Conservation (phyloP, 2,329 filamentous ascomycete genomes). For the Nemania sp. region DNA sequence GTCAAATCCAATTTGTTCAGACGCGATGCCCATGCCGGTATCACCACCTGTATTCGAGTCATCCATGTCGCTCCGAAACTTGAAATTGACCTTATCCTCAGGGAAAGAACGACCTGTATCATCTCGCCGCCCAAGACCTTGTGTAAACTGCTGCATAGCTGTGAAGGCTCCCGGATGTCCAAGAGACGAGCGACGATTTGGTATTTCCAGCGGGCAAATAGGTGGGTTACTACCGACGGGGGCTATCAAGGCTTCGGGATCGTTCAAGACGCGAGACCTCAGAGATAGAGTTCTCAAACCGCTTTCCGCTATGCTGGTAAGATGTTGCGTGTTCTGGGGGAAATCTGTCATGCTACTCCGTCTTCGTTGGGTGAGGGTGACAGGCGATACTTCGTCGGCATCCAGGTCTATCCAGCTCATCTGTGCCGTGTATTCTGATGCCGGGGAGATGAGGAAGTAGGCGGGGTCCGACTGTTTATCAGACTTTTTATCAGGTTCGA, state of each 20-base stretch:
- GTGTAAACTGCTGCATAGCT: constrained; percentile 17
- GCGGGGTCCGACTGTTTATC: constrained; percentile 36
- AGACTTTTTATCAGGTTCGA: constrained; percentile 43
- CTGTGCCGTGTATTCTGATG: constrained; percentile 28
- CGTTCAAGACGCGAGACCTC: background rate
- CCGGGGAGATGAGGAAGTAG: constrained; percentile 26
- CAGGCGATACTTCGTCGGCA: constrained; percentile 27
- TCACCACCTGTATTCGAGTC: background rate
- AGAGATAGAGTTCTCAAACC: constrained; percentile 10
- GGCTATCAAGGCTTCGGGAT: background rate
- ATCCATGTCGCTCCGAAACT: background rate
- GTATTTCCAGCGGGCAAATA: constrained; percentile 24
- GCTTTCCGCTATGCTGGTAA: constrained; percentile 9
- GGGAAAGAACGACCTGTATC: background rate
- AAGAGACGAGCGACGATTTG: constrained; percentile 33
- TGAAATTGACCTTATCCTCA: constrained; percentile 2
- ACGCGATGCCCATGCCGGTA: constrained; percentile 6
- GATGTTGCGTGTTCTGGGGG: constrained; percentile 22
- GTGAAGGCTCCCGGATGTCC: constrained; percentile 27
- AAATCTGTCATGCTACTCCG: constrained; percentile 35
- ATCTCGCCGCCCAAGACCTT: constrained; percentile 12
- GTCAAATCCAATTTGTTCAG: constrained; percentile 29
- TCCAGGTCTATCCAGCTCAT: constrained; percentile 41
- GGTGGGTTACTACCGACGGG: constrained; percentile 11
- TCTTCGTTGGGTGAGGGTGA: constrained; percentile 27